A percentile compares a stretch with the other conserved stretches of the same genome.
Conservation (phyloP, 179 eudicot species). For the Amaranthus tricolor region DNA sequence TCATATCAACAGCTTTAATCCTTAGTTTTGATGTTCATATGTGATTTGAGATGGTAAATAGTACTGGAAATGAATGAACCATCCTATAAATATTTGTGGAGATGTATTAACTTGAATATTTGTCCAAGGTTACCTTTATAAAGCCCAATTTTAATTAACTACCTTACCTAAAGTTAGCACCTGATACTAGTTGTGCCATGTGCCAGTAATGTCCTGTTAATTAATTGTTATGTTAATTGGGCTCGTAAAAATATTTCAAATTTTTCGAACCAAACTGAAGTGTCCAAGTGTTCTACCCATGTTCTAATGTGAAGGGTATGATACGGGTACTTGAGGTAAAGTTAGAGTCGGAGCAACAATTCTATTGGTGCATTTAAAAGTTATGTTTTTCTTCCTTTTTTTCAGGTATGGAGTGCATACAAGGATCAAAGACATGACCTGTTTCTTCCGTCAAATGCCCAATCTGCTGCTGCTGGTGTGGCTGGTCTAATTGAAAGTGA, state of each 20-base stretch:
- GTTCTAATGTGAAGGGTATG: no score
- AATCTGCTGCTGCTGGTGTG: constrained; percentile 94
- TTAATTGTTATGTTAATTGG: no score
- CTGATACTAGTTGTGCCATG: no score
- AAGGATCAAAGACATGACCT: constrained; percentile 97
- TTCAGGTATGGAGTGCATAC: constrained; percentile 95
- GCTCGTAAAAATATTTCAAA: no score
- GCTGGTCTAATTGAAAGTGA: constrained; percentile 93
- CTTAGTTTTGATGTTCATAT: not conserved
- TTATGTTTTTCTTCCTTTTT: not conserved
- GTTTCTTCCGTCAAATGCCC: constrained; percentile 97
- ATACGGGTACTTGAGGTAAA: no score
- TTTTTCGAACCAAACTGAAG: no score
- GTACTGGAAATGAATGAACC: not conserved
- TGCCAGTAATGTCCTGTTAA: no score
- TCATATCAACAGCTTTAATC: not conserved
- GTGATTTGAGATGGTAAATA: not conserved
- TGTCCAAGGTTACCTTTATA: not conserved
- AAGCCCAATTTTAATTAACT: not conserved
- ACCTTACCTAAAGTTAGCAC: no score
- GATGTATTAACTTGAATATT: not conserved
- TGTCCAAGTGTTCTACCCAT: no score
- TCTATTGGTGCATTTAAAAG: not conserved
- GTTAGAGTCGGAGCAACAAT: not conserved
- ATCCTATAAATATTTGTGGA: not conserved